Evolutionary conservation across 1,284 basidiomycete species (phyloP), one percentile per base, ranked within the genome.

Genomic region (Hypsizygus ulmarius): DNA sequence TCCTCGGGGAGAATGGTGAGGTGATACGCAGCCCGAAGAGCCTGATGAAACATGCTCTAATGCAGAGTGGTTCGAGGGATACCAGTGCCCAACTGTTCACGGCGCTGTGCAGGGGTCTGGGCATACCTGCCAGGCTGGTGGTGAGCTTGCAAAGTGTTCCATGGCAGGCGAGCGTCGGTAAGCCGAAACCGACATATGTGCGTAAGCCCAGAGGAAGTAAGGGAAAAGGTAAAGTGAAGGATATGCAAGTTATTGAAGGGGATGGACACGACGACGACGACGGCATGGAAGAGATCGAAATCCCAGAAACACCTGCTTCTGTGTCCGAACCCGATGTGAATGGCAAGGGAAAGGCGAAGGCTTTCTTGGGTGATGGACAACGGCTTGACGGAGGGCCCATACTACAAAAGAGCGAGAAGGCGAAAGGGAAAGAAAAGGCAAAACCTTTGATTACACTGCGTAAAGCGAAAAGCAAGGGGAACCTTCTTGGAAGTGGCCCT

Each of bases 71-170:
- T 2, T 91, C 87, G 15, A 77, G 92, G 51, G 96, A 99, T 66
- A 82, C 86, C 32, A 91, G 90, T 51, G 89, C 93, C 0, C 92
- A 96, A 60, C 77, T 99, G 5, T 98, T 98, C 63, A 96, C 93
- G 8, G 84, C 90, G 0, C 72, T 97, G 0, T 94, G 93, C 62
- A 78, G 97, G 12, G 89, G 87, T 3, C 75, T 97, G 7, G 88
- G 87, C 10, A 84, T 99, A 15, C 95, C 95, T 0, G 81, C 93
- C 1, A 77, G 97, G 19, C 74, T 99, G 33, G 89, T 98, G 11
- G 85, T 90, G 51, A 96, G 92, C 59, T 65, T 98, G 33, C 96
- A 99, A 66, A 87, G 90, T 45, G 84, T 97, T 10, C 90, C 90
- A 2, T 97, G 93, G 93, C 77, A 87, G 62, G 74, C 79, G 10